phyloP scores from a whole-genome alignment of 257 asterid species.

The Catharanthus roseus region DNA sequence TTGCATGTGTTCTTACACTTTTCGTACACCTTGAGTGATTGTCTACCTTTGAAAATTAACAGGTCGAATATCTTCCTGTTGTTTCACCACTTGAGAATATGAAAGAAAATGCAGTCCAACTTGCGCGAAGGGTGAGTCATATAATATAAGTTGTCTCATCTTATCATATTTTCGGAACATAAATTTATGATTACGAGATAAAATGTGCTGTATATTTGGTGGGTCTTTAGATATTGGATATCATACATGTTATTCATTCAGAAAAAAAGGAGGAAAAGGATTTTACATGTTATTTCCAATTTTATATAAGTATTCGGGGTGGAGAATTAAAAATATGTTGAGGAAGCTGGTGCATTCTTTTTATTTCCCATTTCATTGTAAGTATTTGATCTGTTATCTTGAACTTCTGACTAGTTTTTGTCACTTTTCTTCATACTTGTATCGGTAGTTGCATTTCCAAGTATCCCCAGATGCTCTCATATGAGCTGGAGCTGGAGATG shows the following conservation, averaged over 20 bases:
- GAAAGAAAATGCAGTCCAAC: constrained; percentile 67
- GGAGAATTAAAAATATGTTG: neutral
- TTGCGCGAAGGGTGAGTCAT: constrained; percentile 72
- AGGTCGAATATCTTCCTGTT: constrained; percentile 96
- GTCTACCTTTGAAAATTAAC: neutral
- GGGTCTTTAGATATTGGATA: neutral
- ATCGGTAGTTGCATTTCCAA: too few relatives aligned
- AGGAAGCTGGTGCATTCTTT: neutral
- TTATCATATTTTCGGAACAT: constrained; percentile 8
- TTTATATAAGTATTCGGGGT: neutral
- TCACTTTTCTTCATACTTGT: neutral
- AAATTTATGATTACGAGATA: neutral
- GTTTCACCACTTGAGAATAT: constrained; percentile 59
- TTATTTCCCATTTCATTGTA: neutral
- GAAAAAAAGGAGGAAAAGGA: neutral
- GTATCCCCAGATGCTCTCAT: too few relatives aligned
- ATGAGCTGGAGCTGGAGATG: too few relatives aligned
- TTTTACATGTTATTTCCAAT: neutral
- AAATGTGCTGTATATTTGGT: neutral
- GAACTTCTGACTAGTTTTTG: neutral
- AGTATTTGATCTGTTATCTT: neutral
- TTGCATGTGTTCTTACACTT: neutral
- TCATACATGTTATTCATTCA: neutral
- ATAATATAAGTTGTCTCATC: constrained; percentile 6
- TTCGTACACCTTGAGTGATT: neutral